Conservation (phyloP, 495 filamentous ascomycete genomes). For the Daldinia bambusicola region DNA sequence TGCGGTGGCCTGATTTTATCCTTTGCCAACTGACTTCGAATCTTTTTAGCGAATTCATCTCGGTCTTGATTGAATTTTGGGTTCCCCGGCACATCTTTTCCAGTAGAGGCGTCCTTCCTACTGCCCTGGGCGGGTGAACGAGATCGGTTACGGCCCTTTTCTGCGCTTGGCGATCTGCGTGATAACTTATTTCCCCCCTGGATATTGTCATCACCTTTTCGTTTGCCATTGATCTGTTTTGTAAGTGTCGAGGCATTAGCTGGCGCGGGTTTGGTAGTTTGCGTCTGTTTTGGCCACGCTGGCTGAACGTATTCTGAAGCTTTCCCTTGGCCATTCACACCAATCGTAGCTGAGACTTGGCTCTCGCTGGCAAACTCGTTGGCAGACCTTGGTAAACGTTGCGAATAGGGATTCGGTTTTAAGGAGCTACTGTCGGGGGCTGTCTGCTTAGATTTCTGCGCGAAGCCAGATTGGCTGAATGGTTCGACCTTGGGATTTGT, state of each 20-base stretch:
- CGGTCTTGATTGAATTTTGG: conserved; percentile 24
- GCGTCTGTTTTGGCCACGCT: conserved; percentile 39
- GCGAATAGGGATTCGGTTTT: conserved; percentile 10
- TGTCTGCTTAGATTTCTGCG: conserved; percentile 7
- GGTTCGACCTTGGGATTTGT: neutral
- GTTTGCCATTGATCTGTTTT: conserved; percentile 23
- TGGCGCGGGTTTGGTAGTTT: neutral
- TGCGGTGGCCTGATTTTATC: conserved; percentile 57
- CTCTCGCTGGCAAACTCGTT: neutral
- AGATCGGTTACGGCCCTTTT: conserved; percentile 10
- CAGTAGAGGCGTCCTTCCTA: neutral
- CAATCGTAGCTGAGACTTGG: neutral
- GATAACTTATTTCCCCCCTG: conserved; percentile 26
- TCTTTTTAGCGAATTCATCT: conserved; percentile 53
- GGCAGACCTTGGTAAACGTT: neutral
- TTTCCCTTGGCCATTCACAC: conserved; percentile 3
- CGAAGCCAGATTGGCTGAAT: conserved; percentile 8
- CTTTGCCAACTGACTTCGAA: conserved; percentile 54
- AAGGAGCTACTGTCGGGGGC: neutral
- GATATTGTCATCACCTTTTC: conserved; percentile 22
- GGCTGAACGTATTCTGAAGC: conserved; percentile 39
- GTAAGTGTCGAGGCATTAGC: neutral
- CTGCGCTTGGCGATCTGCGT: conserved; percentile 15
- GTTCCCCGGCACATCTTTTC: neutral
- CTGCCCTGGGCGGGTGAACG: neutral